These are phyloP conservation scores for Fusarium sp. DNA, from an alignment of 2,329 filamentous ascomycete genomes.

Conservation along the genomic window DNA sequence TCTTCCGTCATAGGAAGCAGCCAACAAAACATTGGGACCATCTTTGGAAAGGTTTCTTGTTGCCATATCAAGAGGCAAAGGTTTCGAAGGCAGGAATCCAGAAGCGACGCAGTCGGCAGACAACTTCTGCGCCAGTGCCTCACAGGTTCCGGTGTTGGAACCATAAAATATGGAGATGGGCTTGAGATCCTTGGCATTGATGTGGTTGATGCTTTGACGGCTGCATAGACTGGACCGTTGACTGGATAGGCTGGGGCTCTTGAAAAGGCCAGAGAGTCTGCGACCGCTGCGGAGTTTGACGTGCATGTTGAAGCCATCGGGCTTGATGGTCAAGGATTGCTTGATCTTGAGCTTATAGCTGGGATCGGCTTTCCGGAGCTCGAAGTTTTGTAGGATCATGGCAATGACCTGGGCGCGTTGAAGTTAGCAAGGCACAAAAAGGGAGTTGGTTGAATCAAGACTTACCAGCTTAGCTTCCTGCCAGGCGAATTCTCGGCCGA, in stretches of 20 bases:
- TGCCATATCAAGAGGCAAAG: conserved; percentile 3
- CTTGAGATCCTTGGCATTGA: background rate
- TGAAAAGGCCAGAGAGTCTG: background rate
- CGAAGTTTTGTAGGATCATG: conserved; percentile 17
- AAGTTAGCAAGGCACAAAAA: fast-evolving
- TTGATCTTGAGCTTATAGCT: conserved; percentile 21
- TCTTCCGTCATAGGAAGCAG: background rate
- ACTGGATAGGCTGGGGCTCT: background rate
- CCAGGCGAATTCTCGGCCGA: conserved; percentile 11
- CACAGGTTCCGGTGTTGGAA: conserved; percentile 6
- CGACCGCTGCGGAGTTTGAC: conserved; percentile 10
- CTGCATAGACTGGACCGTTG: background rate
- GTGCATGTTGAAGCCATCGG: conserved; percentile 1
- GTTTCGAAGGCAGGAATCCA: background rate
- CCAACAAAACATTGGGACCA: conserved; percentile 4
- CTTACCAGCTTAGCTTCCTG: conserved; percentile 18
- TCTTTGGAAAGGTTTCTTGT: background rate
- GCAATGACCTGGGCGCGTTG: background rate
- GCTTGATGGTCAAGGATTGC: background rate
- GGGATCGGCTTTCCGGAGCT: conserved; percentile 1
- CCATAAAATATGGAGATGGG: conserved; percentile 15
- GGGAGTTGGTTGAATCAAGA: fast-evolving
- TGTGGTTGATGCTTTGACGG: background rate
- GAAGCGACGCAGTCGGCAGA: conserved; percentile 18
- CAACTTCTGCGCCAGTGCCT: background rate